Conservation (phyloP, 371 early-diverging fungal genomes). For the Apophysomyces ossiformis region DNA sequence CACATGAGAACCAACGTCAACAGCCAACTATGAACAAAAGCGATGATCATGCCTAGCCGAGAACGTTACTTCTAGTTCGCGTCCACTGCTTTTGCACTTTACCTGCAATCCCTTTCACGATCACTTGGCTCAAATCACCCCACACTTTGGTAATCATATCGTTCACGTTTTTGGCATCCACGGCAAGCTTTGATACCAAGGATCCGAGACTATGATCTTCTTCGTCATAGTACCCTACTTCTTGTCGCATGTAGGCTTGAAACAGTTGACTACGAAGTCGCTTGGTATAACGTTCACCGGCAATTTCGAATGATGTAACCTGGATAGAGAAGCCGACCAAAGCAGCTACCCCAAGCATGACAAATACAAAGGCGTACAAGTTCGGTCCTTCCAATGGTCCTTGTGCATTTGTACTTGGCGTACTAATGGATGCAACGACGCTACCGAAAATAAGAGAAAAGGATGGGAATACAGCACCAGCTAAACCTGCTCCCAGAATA, state of each 20-base stretch:
- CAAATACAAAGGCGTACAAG: conserved; percentile 77
- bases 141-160: conserved; percentile 66
- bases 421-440: conserved; percentile 24
- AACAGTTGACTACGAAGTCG: conserved; percentile 60
- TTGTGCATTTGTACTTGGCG: conserved; percentile 11
- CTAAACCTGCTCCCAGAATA: conserved; percentile 48
- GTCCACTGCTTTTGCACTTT: background rate
- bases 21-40: conserved; percentile 61
- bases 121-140: conserved; percentile 55
- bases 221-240: conserved; percentile 84
- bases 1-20: conserved; percentile 64
- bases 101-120: conserved; percentile 42
- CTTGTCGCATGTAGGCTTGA: conserved; percentile 69
- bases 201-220: conserved; percentile 81
- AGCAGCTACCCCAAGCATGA: conserved; percentile 53
- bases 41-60: conserved; percentile 41
- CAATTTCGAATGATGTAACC: conserved; percentile 38
- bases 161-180: conserved; percentile 72
- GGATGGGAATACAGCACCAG: conserved; percentile 55
- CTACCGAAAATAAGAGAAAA: conserved; percentile 46
- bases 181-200: conserved; percentile 75
- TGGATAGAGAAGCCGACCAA: conserved; percentile 44
- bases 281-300: conserved; percentile 59
- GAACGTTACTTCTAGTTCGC: too few relatives aligned
- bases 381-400: conserved; percentile 55